Evolutionary conservation across 805 yeast genomes (phyloP).

Genomic region (Wickerhamomyces canadensis): DNA sequence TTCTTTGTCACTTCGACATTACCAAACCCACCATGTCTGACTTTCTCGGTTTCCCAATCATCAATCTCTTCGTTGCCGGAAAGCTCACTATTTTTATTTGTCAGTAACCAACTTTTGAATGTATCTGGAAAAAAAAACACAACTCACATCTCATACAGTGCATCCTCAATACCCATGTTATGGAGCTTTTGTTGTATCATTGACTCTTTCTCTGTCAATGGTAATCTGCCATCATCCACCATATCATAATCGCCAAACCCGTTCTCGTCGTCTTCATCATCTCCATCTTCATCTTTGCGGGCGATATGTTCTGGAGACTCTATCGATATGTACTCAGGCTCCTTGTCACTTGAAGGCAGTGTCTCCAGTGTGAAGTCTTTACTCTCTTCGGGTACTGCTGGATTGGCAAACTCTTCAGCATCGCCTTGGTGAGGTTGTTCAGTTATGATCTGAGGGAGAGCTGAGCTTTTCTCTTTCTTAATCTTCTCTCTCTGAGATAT

Average conservation of each 20-base stretch:
- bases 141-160: slow-evolving; percentile 26
- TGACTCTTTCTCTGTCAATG: slow-evolving; percentile 25
- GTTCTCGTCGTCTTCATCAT: slow-evolving; percentile 2
- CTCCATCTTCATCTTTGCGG: background rate
- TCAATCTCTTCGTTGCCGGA: slow-evolving; percentile 18
- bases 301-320: background rate
- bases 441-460: too few relatives aligned
- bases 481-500: background rate
- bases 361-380: too few relatives aligned
- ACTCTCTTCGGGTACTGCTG: too few relatives aligned
- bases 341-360: background rate
- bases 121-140: background rate
- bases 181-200: slow-evolving; percentile 21
- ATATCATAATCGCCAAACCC: slow-evolving; percentile 5
- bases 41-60: slow-evolving; percentile 15
- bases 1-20: background rate
- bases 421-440: too few relatives aligned
- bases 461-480: too few relatives aligned
- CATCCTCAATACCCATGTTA: slow-evolving; percentile 29
- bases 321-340: background rate
- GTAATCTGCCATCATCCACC: slow-evolving; percentile 20
- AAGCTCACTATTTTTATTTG: slow-evolving; percentile 10
- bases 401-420: too few relatives aligned
- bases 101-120: slow-evolving; percentile 6
- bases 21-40: slow-evolving; percentile 11